A percentile compares a stretch with the other conserved stretches of the same genome.
phyloP scores from a whole-genome alignment of 257 asterid species.

The Rhazya stricta region DNA sequence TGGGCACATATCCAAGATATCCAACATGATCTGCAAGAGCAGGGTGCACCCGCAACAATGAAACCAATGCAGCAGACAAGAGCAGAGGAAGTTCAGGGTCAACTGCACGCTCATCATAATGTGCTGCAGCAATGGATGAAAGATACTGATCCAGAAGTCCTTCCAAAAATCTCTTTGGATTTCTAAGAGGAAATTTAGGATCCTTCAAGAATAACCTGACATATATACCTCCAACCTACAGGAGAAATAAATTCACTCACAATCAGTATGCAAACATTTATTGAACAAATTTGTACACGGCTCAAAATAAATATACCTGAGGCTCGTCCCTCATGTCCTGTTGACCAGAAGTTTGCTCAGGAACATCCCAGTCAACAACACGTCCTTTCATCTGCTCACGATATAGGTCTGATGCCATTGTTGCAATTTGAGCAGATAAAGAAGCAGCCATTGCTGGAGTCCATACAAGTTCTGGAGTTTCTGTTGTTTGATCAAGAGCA shows the following conservation, averaged over 20 bases:
- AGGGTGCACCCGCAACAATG: conserved; percentile 90
- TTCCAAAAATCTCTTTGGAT: conserved; percentile 93
- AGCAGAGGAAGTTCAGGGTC: conserved; percentile 95
- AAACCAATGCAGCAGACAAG: conserved; percentile 93
- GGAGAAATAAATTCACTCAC: conserved; percentile 23
- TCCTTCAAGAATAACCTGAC: conserved; percentile 92
- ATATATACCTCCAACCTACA: conserved; percentile 97
- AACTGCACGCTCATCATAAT: conserved; percentile 68
- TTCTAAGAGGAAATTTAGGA: conserved; percentile 95
- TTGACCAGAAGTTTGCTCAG: conserved; percentile 90
- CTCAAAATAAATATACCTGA: conserved; percentile 51
- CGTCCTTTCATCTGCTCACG: conserved; percentile 89
- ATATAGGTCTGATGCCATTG: conserved; percentile 89
- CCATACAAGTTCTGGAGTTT: conserved; percentile 99
- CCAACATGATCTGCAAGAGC: conserved; percentile 99
- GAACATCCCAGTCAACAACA: conserved; percentile 95
- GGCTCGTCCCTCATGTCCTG: conserved; percentile 99
- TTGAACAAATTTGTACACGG: conserved; percentile 17
- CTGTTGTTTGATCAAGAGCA: conserved; percentile 91
- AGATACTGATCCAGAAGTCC: conserved; percentile 95
- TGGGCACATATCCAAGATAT: conserved; percentile 92
- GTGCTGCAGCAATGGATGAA: conserved; percentile 80
- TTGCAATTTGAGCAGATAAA: conserved; percentile 85
- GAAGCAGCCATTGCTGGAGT: conserved; percentile 99
- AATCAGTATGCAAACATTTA: conserved; percentile 17